These are phyloP conservation scores for Diversispora epigaea DNA, from an alignment of 192 early-diverging fungal genomes.

Conservation along the genomic window DNA sequence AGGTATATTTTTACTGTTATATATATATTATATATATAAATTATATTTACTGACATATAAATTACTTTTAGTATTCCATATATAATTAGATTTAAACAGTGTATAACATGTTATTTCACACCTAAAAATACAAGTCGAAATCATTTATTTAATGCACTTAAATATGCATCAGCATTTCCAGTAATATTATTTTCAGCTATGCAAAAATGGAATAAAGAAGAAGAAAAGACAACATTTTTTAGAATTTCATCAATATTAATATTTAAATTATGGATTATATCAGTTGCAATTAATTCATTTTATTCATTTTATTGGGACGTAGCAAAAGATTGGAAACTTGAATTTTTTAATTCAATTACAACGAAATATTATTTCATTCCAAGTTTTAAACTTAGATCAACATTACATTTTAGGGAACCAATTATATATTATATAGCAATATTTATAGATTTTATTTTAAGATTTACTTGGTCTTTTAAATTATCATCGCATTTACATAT, in stretches of 20 bases:
- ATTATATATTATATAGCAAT: constrained; percentile 80
- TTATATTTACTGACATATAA: too few relatives aligned
- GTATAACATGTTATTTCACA: constrained; percentile 69
- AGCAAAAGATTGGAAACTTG: constrained; percentile 84
- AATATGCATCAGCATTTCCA: constrained; percentile 85
- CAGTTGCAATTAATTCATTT: constrained; percentile 81
- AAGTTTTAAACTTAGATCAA: constrained; percentile 58
- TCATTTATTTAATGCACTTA: constrained; percentile 90
- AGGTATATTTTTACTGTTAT: too few relatives aligned
- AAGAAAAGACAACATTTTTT: constrained; percentile 24
- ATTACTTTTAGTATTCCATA: constrained; percentile 81
- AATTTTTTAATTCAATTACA: constrained; percentile 34
- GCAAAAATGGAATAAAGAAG: constrained; percentile 45
- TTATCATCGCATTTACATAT: constrained; percentile 56
- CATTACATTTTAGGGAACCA: constrained; percentile 64
- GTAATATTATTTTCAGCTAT: constrained; percentile 62
- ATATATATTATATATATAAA: too few relatives aligned
- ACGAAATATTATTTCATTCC: constrained; percentile 22
- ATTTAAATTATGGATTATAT: constrained; percentile 50
- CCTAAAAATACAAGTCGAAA: constrained; percentile 51
- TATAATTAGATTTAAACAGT: constrained; percentile 76
- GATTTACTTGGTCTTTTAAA: constrained; percentile 86
- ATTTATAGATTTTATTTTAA: constrained; percentile 71
- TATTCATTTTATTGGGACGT: constrained; percentile 98
- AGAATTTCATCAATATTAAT: constrained; percentile 34